Percentiles rank a stretch among this genome's conserved stretches.
Evolutionary conservation across 2,329 filamentous ascomycete species (phyloP).

Genomic region (Paraphaeosphaeria minitans): DNA sequence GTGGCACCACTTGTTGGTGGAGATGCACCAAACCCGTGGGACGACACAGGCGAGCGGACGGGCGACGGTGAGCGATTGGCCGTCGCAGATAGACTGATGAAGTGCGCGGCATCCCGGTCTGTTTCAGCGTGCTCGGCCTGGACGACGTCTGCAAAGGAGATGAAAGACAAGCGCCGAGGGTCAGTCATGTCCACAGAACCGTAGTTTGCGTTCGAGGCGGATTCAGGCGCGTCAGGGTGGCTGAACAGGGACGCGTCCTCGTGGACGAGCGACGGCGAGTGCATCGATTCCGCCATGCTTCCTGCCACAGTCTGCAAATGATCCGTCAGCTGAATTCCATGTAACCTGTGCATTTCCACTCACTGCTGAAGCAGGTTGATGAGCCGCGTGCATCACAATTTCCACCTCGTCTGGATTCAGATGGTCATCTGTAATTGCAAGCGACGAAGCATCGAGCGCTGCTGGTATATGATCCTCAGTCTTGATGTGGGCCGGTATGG

Average conservation of each 20-base stretch:
- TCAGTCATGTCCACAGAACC: slow-evolving; percentile 78
- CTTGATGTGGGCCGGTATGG: slow-evolving; percentile 91
- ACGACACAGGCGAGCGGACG: slow-evolving; percentile 77
- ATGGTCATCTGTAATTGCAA: slow-evolving; percentile 85
- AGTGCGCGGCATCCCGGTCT: slow-evolving; percentile 72
- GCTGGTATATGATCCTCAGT: slow-evolving; percentile 94
- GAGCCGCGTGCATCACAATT: slow-evolving; percentile 84
- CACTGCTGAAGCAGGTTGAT: slow-evolving; percentile 73
- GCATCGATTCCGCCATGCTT: slow-evolving; percentile 40
- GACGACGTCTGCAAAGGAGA: slow-evolving; percentile 95
- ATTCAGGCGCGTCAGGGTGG: slow-evolving; percentile 34
- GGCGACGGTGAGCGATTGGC: slow-evolving; percentile 75
- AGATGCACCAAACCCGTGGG: slow-evolving; percentile 69
- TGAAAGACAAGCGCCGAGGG: slow-evolving; percentile 85
- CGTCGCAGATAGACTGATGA: slow-evolving; percentile 69
- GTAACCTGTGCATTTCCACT: not conserved
- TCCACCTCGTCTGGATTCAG: slow-evolving; percentile 89
- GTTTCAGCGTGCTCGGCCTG: slow-evolving; percentile 77
- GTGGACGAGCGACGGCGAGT: slow-evolving; percentile 39
- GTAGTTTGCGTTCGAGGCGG: slow-evolving; percentile 75
- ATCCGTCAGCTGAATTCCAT: not conserved
- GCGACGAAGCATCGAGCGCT: slow-evolving; percentile 86
- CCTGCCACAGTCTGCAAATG: slow-evolving; percentile 55
- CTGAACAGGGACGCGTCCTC: slow-evolving; percentile 34
- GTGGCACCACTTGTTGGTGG: slow-evolving; percentile 77